These are phyloP conservation scores for Pseudonitzschia pungens DNA, from an alignment of 108 stramenopile genomes.

Conservation along the genomic window DNA sequence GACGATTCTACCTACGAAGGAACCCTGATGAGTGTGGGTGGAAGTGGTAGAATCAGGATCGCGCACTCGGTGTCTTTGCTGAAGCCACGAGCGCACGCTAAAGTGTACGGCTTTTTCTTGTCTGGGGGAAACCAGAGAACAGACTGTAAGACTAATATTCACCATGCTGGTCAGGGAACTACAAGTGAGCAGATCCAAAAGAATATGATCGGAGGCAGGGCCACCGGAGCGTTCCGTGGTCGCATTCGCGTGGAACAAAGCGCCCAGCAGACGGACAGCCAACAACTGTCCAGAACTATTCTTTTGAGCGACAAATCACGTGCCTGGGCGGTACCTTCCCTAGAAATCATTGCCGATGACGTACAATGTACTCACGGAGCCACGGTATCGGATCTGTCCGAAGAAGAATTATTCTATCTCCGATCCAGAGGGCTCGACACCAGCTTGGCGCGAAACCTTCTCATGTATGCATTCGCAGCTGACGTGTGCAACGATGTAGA, in stretches of 20 bases:
- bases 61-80: slow-evolving; percentile 66
- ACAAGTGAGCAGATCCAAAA: slow-evolving; percentile 82
- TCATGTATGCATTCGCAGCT: slow-evolving; percentile 89
- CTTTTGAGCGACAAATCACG: slow-evolving; percentile 81
- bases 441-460: slow-evolving; percentile 65
- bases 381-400: slow-evolving; percentile 92
- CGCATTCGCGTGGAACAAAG: slow-evolving; percentile 92
- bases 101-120: slow-evolving; percentile 75
- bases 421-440: slow-evolving; percentile 83
- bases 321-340: slow-evolving; percentile 87
- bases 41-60: slow-evolving; percentile 75
- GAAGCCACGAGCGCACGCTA: slow-evolving; percentile 59
- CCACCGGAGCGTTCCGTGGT: slow-evolving; percentile 87
- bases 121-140: slow-evolving; percentile 80
- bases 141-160: slow-evolving; percentile 90
- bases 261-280: slow-evolving; percentile 89
- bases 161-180: slow-evolving; percentile 86
- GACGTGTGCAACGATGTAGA: slow-evolving; percentile 68
- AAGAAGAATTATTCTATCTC: slow-evolving; percentile 94
- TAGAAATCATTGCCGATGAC: slow-evolving; percentile 96
- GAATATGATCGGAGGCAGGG: slow-evolving; percentile 89
- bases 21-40: slow-evolving; percentile 76
- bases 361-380: slow-evolving; percentile 95
- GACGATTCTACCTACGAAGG: slow-evolving; percentile 59
- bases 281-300: slow-evolving; percentile 89